Base-by-base conservation (phyloP, 768 basidiomycete species). In the Pleurotus eryngii region DNA sequence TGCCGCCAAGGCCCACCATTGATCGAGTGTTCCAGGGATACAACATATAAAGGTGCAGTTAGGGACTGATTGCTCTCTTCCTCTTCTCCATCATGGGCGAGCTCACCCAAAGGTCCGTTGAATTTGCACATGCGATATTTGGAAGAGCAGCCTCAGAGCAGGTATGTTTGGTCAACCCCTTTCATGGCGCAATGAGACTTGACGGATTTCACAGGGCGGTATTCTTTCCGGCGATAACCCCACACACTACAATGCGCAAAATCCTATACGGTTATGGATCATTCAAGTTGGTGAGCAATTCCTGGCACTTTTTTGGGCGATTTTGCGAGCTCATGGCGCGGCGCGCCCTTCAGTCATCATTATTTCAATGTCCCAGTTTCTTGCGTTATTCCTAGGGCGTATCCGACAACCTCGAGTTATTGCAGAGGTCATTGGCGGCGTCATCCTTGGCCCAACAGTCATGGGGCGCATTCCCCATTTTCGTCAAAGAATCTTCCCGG, bases 321-420 rank as follows among this genome's bases (percentile, higher is more conserved):
- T 7, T 58, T 24, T 49, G n/a, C 15, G 49, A 49, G 37, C 58
- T 55, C 30, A 20, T 38, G 39, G 49, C 62, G 22, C 46, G 22
- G 42, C 70, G 9, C 42, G 20, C 20, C 42, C 42, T 43, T 14
- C 20, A 84, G 88, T 88, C 49, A 82, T 98, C 62, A 94, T 98
- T 74, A 79, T 97, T 57, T 72, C 72, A 35, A 85, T 94, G 79
- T 84, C 86, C 38, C 90, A 95, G 65, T 57, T 89, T 4, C 82
- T 98, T 8, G 78, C 83, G 0, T 70, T 90, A 17, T 57, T 81
- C 50, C 76, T 97, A 18, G 69, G 75, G 6, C 85, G 79, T 56
- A 83, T 96, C 37, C 85, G 83, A 4, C 95, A 98, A 65, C 96
- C 96, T 1, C 79, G 87, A n/a, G 95, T 98, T 59, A 93, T 97